phyloP scores from a whole-genome alignment of 768 basidiomycete genomes.

The Amanita inopinata region DNA sequence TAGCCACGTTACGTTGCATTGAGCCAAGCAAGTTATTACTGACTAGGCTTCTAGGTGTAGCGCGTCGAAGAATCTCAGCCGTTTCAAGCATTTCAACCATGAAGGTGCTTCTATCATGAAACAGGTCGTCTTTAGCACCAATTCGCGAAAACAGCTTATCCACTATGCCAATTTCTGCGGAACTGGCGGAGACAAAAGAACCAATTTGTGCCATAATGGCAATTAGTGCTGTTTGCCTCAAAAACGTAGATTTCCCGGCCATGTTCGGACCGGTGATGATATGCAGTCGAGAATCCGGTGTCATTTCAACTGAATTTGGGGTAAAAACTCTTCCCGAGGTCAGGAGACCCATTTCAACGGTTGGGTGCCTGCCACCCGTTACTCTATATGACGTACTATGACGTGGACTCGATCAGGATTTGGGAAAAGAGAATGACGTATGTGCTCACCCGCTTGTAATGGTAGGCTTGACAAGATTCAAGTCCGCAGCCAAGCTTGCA shows the following conservation, averaged over 20 bases:
- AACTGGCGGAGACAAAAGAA: slow-evolving; percentile 86
- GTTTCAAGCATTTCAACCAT: slow-evolving; percentile 99
- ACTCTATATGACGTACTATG: slow-evolving; percentile 53
- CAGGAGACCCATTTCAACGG: slow-evolving; percentile 83
- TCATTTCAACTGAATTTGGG: slow-evolving; percentile 69
- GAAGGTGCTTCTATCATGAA: slow-evolving; percentile 89
- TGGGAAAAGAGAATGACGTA: background rate
- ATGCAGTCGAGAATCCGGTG: slow-evolving; percentile 55
- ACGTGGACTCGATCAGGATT: background rate
- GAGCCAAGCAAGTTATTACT: slow-evolving; percentile 16
- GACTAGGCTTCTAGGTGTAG: slow-evolving; percentile 78
- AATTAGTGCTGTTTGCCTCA: slow-evolving; percentile 88
- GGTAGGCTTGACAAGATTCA: slow-evolving; percentile 64
- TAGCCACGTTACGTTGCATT: background rate
- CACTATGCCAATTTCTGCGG: slow-evolving; percentile 72
- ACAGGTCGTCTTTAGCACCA: slow-evolving; percentile 92
- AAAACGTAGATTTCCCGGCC: slow-evolving; percentile 89
- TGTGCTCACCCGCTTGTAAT: slow-evolving; percentile 57
- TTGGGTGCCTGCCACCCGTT: slow-evolving; percentile 79
- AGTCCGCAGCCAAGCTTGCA: slow-evolving; percentile 68
- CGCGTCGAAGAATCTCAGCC: slow-evolving; percentile 77
- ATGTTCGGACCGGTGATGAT: slow-evolving; percentile 92
- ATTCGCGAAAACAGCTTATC: slow-evolving; percentile 92
- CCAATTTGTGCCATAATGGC: slow-evolving; percentile 87
- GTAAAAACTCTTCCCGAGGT: slow-evolving; percentile 68